phyloP scores from a whole-genome alignment of 495 filamentous ascomycete species.

The Daldinia caldariorum region DNA sequence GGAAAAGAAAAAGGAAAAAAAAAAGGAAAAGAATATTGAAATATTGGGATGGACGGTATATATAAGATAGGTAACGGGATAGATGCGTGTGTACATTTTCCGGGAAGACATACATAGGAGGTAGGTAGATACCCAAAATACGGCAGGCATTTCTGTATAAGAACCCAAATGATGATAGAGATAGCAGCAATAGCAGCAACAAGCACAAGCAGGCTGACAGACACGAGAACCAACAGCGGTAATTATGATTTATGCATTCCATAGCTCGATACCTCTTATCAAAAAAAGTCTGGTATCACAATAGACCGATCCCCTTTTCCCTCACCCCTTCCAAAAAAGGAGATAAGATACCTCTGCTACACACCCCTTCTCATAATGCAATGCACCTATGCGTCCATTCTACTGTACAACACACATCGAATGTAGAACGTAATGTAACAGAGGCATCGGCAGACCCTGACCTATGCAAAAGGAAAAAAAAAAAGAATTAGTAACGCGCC shows the following conservation, averaged over 20 bases:
- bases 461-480: slow-evolving; percentile 15
- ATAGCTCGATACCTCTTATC: slow-evolving; percentile 4
- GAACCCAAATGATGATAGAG: background rate
- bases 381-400: slow-evolving; percentile 22
- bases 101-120: no score
- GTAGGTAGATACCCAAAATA: slow-evolving; percentile 4
- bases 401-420: slow-evolving; percentile 37
- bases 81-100: background rate
- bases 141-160: background rate
- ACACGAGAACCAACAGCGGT: no score
- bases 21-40: background rate
- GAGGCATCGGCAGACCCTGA: slow-evolving; percentile 23
- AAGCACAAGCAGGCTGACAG: background rate
- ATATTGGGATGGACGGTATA: no score
- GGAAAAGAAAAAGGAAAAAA: no score
- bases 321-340: background rate
- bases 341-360: slow-evolving; percentile 17
- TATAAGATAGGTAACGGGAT: background rate
- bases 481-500: slow-evolving; percentile 8
- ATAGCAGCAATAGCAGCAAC: background rate
- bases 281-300: slow-evolving; percentile 10
- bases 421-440: slow-evolving; percentile 15
- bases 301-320: slow-evolving; percentile 1
- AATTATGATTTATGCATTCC: slow-evolving; percentile 24
- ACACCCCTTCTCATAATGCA: slow-evolving; percentile 20